Conservation (phyloP, 352 stramenopile species). For the Hyaloperonospora brassicae region DNA sequence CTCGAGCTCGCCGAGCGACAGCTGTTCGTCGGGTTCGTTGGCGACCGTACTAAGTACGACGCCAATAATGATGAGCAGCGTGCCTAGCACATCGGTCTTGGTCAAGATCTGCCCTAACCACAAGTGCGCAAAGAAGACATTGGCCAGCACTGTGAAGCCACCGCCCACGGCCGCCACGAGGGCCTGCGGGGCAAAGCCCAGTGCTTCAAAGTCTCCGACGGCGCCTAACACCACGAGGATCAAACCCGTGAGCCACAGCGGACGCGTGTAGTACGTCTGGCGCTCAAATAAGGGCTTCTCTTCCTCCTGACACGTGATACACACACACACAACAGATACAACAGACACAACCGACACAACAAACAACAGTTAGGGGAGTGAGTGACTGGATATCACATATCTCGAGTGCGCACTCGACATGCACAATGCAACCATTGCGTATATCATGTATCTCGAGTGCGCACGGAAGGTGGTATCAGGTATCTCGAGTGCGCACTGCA, state of each 20-base stretch:
- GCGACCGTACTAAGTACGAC: constrained; percentile 75
- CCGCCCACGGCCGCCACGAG: constrained; percentile 80
- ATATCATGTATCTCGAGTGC: constrained; percentile 10
- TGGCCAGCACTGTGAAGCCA: constrained; percentile 81
- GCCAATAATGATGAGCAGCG: constrained; percentile 71
- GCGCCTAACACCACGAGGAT: constrained; percentile 70
- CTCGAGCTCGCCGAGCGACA: constrained; percentile 72
- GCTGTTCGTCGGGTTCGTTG: constrained; percentile 72
- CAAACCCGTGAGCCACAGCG: constrained; percentile 79
- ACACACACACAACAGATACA: not conserved
- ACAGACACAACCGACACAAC: too few relatives aligned
- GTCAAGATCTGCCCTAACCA: constrained; percentile 78
- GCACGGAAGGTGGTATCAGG: constrained; percentile 1
- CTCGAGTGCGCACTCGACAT: too few relatives aligned
- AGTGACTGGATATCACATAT: not conserved
- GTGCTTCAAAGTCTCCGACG: constrained; percentile 81
- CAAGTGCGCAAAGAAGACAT: constrained; percentile 84
- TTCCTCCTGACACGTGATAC: constrained; percentile 37
- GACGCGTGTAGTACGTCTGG: constrained; percentile 75
- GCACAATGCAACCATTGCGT: too few relatives aligned
- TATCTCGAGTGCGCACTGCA: too few relatives aligned
- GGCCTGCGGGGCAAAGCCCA: constrained; percentile 80
- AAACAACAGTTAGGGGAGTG: not conserved
- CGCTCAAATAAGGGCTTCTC: constrained; percentile 52
- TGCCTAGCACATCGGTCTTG: constrained; percentile 57